phyloP scores from a whole-genome alignment of 2,329 filamentous ascomycete genomes.

The Penicillium sp. region DNA sequence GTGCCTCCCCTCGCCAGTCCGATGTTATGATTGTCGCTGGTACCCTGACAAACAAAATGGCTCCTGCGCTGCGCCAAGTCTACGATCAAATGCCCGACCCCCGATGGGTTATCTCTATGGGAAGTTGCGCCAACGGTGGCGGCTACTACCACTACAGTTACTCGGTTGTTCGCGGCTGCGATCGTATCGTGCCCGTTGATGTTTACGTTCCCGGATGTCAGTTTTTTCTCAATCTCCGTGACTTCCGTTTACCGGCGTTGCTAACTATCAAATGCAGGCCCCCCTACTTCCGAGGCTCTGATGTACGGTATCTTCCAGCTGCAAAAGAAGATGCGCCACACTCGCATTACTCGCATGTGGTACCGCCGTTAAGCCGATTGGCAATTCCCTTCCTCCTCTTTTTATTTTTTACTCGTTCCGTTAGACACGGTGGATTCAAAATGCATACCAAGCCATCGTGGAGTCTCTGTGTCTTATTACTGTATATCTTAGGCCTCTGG shows the following conservation, averaged over 20 bases:
- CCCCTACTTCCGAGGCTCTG: constrained; percentile 59
- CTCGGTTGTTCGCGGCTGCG: constrained; percentile 75
- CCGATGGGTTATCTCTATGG: constrained; percentile 86
- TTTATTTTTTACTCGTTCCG: constrained; percentile 15
- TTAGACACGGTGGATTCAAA: constrained; percentile 22
- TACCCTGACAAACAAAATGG: constrained; percentile 93
- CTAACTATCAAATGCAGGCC: constrained; percentile 39
- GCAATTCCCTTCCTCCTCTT: constrained; percentile 3
- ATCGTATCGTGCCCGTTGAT: constrained; percentile 81
- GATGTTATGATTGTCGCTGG: constrained; percentile 92
- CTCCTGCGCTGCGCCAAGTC: constrained; percentile 81
- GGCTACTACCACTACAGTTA: constrained; percentile 91
- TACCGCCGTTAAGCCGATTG: constrained; percentile 51
- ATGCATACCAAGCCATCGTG: constrained; percentile 24
- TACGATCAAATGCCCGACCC: constrained; percentile 97
- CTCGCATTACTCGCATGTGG: constrained; percentile 62
- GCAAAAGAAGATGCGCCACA: constrained; percentile 75
- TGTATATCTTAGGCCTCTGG: constrained; percentile 27
- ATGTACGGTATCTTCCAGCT: constrained; percentile 75
- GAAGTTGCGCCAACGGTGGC: constrained; percentile 82
- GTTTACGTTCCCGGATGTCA: constrained; percentile 82
- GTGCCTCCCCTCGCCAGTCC: constrained; percentile 80
- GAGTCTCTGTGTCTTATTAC: constrained; percentile 27
- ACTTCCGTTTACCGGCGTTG: neutral
- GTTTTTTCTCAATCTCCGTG: constrained; percentile 35